Conservation (phyloP, 768 basidiomycete species). For the Podaxis pistillaris region DNA sequence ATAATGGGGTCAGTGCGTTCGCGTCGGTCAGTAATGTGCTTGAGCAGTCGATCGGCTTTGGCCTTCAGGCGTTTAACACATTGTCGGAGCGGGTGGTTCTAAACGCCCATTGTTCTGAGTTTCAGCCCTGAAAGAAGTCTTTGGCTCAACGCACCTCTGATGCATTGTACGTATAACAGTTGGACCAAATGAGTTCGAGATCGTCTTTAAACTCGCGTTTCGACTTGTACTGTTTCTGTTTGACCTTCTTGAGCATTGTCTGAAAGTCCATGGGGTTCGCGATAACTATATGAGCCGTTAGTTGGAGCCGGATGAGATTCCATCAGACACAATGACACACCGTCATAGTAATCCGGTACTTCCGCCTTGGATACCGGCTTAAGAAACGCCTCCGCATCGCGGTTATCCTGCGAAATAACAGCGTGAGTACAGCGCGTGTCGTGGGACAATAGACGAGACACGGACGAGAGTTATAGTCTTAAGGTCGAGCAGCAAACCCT, state of each 20-base stretch:
- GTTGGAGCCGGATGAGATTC: constrained; percentile 7
- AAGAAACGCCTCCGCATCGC: constrained; percentile 89
- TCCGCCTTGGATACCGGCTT: constrained; percentile 90
- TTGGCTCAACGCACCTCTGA: constrained; percentile 67
- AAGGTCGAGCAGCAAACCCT: constrained; percentile 84
- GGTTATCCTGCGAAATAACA: constrained; percentile 59
- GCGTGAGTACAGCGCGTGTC: constrained; percentile 28
- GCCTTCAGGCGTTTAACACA: constrained; percentile 78
- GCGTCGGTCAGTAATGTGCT: constrained; percentile 85
- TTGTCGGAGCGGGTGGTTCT: constrained; percentile 88
- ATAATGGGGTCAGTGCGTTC: constrained; percentile 74
- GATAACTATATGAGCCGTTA: constrained; percentile 60
- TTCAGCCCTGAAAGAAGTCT: not conserved
- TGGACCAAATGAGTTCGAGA: constrained; percentile 95
- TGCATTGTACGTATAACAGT: constrained; percentile 91
- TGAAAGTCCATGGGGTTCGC: constrained; percentile 93
- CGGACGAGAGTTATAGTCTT: constrained; percentile 70
- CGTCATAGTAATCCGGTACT: constrained; percentile 90
- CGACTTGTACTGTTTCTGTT: constrained; percentile 86
- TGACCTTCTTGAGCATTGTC: constrained; percentile 92
- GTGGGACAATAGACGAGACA: constrained; percentile 22
- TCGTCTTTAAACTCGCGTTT: constrained; percentile 94
- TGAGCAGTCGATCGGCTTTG: constrained; percentile 84
- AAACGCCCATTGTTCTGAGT: constrained; percentile 6
- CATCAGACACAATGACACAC: constrained; percentile 41